Base-by-base conservation (phyloP, 345 rosid species). In the Microthlaspi erraticum region DNA sequence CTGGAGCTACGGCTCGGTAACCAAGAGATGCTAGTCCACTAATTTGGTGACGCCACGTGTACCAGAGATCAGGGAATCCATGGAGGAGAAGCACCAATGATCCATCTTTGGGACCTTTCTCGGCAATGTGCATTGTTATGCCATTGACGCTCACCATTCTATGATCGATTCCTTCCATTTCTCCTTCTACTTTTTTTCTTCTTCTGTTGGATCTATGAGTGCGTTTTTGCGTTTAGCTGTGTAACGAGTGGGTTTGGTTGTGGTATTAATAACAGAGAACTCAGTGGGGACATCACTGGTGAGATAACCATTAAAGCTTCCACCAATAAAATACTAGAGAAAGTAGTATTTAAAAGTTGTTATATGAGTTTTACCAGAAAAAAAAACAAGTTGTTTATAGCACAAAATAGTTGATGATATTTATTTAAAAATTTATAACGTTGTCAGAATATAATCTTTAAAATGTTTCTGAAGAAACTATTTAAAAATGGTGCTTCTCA, bases 51-150 rank as follows among this genome's bases (percentile, higher is more conserved):
- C 96, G 85, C 97, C 93, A 90, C 4, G 90, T 56, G 80, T 88
- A 90, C 97, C 96, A 93, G 4, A 88, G 81, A 31, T 90, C 93
- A 19, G 98, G 96, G 77, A 87, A 92, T 48, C 98, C 97, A 54
- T 90, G 93, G 44, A 90, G 85, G 78, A 90, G 79, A 54, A 90
- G 88, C 51, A 88, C 66, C 6, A 79, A 53, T 0, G 86, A 79
- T 3, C 88, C 90, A 66, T 77, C 66, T 62, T 69, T 69, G 37
- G 77, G 72, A 12, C 96, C 93, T 70, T 82, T 87, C 64, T 88
- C 96, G 0, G 96, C 97, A 5, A 87, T 67, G 76, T 90, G 93
- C 86, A 93, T 82, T 39, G 71, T 76, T 57, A 93, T 90, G 78
- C 92, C 91, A 55, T 90, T 90, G 46, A 83, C 79, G 13, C 31